Evolutionary conservation across 441 rosid genomes (phyloP), one percentile per base, ranked within the genome.

Genomic region (Iberis amara): DNA sequence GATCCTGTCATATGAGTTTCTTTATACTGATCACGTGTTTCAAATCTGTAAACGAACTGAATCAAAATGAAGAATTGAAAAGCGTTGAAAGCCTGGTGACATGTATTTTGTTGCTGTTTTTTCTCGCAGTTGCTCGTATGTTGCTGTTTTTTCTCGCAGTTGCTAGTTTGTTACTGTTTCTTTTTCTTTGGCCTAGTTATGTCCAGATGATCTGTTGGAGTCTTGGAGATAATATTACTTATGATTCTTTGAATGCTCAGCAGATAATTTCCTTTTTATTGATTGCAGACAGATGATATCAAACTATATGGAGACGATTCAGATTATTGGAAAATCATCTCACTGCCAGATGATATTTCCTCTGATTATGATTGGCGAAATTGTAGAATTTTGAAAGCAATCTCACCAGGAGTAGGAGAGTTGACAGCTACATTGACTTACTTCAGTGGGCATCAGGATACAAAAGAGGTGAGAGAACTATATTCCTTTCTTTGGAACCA

Each of bases 281-380:
- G 54, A 49, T 59, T 71, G 75, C 86, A 92, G 98, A 78, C 60
- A 57, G 89, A 92, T 63, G 91, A 85, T 65, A 61, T 88, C 60
- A 77, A 71, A 75, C 59, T 86, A 59, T 73, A 73, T 56, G 82
- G 86, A 65, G 57, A 73, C 49, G 66, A 69, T 39, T 76, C 82
- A 35, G 81, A 76, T 48, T 62, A 62, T 68, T 84, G 95, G 95
- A 73, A 59, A 51, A 64, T 76, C 40, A 63, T 64, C 43, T 58
- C 73, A 40, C 66, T 68, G 59, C 63, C 80, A 46, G 74, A 77
- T 54, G 74, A 81, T 66, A 66, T 61, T 72, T 73, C 75, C 52
- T 69, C 60, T 18, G 74, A 68, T 53, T 68, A 73, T 66, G 76
- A 81, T 57, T 64, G 76, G 83, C 68, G 11, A 57, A 79, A 79